Evolutionary conservation across 768 basidiomycete species (phyloP).

Genomic region (Ramaria sp.): DNA sequence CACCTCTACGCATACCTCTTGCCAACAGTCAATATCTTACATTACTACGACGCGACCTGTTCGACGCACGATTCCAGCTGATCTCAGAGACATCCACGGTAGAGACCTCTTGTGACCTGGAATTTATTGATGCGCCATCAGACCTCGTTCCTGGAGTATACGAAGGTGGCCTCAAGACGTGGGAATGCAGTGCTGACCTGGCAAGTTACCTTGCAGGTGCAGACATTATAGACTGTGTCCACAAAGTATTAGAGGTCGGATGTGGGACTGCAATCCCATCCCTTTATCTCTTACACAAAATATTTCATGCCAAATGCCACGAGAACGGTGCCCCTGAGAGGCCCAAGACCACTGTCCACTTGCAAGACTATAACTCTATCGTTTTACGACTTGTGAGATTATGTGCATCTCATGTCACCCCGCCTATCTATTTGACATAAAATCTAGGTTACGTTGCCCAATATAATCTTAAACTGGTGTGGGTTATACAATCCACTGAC

Average conservation of each 20-base stretch:
- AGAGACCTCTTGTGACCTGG: slow-evolving; percentile 25
- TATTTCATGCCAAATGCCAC: slow-evolving; percentile 33
- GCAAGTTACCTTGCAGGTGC: slow-evolving; percentile 48
- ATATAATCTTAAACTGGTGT: slow-evolving; percentile 78
- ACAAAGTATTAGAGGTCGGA: slow-evolving; percentile 43
- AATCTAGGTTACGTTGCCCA: slow-evolving; percentile 48
- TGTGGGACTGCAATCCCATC: slow-evolving; percentile 90
- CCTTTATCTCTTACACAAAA: slow-evolving; percentile 52
- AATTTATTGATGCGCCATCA: slow-evolving; percentile 71
- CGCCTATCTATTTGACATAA: not conserved
- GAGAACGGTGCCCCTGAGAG: slow-evolving; percentile 10
- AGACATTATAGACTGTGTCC: slow-evolving; percentile 34
- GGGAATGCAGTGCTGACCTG: slow-evolving; percentile 92
- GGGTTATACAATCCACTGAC: slow-evolving; percentile 20
- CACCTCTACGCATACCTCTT: slow-evolving; percentile 50
- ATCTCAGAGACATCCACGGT: slow-evolving; percentile 44
- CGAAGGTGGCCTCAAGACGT: slow-evolving; percentile 95
- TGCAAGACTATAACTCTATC: slow-evolving; percentile 88
- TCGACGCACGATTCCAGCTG: slow-evolving; percentile 92
- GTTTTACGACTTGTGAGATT: slow-evolving; percentile 56
- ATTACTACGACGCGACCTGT: slow-evolving; percentile 76
- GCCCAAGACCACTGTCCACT: slow-evolving; percentile 45
- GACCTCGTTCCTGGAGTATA: slow-evolving; percentile 90
- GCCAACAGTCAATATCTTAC: slow-evolving; percentile 11
- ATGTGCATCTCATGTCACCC: too few relatives aligned